Conservation (phyloP, 768 basidiomycete species). For the Auricularia auricula-judae region DNA sequence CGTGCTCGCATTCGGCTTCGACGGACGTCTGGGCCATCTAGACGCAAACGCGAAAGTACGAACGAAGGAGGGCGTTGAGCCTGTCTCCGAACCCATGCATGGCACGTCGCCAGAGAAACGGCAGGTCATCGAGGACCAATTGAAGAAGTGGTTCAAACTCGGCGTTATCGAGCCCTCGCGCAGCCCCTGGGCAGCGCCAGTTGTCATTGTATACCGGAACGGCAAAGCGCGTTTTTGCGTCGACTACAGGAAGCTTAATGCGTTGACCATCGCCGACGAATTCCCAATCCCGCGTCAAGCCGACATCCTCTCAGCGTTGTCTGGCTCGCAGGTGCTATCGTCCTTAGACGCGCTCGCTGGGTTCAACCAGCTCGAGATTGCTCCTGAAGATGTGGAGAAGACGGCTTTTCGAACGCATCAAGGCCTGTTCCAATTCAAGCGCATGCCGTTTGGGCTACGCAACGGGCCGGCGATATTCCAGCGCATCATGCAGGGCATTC, state of each 20-base stretch:
- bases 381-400: constrained; percentile 17
- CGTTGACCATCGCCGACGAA: too few species aligned
- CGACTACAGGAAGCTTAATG: constrained; percentile 22
- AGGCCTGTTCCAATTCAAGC: constrained; percentile 29
- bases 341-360: constrained; percentile 27
- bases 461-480: constrained; percentile 9
- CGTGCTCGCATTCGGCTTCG: constrained; percentile 19
- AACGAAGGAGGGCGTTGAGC: constrained; percentile 13
- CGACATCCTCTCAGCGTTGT: constrained; percentile 18
- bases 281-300: too few species aligned
- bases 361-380: constrained; percentile 29
- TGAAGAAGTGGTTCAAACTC: constrained; percentile 21
- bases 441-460: constrained; percentile 29
- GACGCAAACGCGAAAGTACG: constrained; percentile 15
- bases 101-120: constrained; percentile 13
- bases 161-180: constrained; percentile 29
- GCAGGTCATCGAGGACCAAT: constrained; percentile 19
- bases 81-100: constrained; percentile 15
- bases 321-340: constrained; percentile 21
- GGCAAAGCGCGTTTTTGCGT: constrained; percentile 26
- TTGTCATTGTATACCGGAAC: constrained; percentile 26
- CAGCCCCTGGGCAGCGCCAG: constrained; percentile 27
- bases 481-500: constrained; percentile 3
- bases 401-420: constrained; percentile 28
- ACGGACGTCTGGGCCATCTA: constrained; percentile 21